Base-by-base conservation (phyloP, 345 rosid genomes). In the Murraya koenigii region DNA sequence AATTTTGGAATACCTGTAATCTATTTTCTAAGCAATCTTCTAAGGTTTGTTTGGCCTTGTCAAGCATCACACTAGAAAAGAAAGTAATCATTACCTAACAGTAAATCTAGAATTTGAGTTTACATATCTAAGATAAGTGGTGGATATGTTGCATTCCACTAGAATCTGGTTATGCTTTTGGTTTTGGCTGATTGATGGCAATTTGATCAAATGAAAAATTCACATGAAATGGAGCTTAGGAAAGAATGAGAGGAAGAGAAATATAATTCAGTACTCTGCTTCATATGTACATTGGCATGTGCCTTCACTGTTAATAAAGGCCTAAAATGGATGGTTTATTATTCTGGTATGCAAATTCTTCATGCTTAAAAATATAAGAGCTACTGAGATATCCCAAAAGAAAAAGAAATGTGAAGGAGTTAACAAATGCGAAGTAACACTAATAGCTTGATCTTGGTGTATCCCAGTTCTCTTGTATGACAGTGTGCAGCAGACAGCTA, bases 381-480 rank as follows among this genome's bases (percentile, higher is more conserved):
- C 13, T 3, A 60, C 15, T 11, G 11, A 3, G 20, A 2, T 26
- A 36, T 69, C 36, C 26, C 22, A 47, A 36, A 71, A 10, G 44
- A 32, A 23, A 10, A 72, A 11, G 15, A 11, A 44, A 52, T 52
- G 56, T 52, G n/a, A 52, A 28, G 7, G 28, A 60, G 30, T 68
- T 17, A 56, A 44, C 2, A 35, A 32, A 66, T 63, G 3, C 49
- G 49, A 22, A 47, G 30, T 6, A 28, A 30, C 14, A 14, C 80
- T 71, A 89, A 69, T 80, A 79, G 80, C 81, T 82, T 36, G 92
- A 87, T 26, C 81, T 84, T 1, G 94, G 89, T 56, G 88, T 81
- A n/a, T 90, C 92, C 90, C 89, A 85, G 30, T 85, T 80, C 73
- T 89, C 90, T 5, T 89, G 87, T 35, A 90, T 90, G 33, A 80